These are phyloP conservation scores for Mychonastes homosphaera DNA, from an alignment of 139 green algal genomes.

Conservation along the genomic window DNA sequence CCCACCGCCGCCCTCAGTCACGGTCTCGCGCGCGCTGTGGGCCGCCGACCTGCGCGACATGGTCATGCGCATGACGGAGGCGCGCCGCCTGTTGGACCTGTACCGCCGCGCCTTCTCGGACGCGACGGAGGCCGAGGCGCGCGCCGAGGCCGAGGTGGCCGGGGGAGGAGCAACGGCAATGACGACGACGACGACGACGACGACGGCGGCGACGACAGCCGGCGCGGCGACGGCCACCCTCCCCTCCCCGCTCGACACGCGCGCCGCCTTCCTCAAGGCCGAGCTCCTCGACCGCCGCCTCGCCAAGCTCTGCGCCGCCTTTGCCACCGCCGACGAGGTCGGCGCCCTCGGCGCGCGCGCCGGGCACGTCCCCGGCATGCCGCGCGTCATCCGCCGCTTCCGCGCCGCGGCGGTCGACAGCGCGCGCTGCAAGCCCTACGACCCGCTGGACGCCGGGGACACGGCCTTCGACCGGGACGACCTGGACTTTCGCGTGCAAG, in stretches of 20 bases:
- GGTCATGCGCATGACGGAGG: constrained; percentile 53
- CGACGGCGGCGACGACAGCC: no score
- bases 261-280: constrained; percentile 73
- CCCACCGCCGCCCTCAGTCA: no score
- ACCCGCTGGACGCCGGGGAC: constrained; percentile 74
- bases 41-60: no score
- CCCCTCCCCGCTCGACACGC: constrained; percentile 47
- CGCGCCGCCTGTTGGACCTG: constrained; percentile 24
- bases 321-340: constrained; percentile 86
- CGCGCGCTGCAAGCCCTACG: constrained; percentile 78
- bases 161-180: no score
- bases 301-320: constrained; percentile 73
- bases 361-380: no score
- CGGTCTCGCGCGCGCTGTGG: no score
- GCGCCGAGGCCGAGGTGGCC: no score
- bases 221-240: no score
- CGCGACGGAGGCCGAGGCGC: no score
- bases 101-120: constrained; percentile 18
- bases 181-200: no score
- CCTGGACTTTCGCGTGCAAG: constrained; percentile 92
- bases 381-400: background rate
- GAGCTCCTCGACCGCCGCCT: constrained; percentile 83
- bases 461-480: constrained; percentile 87
- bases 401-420: constrained; percentile 63
- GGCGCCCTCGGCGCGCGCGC: constrained; percentile 69